Evolutionary conservation across 305 asterid species (phyloP).

Genomic region (Solanum hybrid): DNA sequence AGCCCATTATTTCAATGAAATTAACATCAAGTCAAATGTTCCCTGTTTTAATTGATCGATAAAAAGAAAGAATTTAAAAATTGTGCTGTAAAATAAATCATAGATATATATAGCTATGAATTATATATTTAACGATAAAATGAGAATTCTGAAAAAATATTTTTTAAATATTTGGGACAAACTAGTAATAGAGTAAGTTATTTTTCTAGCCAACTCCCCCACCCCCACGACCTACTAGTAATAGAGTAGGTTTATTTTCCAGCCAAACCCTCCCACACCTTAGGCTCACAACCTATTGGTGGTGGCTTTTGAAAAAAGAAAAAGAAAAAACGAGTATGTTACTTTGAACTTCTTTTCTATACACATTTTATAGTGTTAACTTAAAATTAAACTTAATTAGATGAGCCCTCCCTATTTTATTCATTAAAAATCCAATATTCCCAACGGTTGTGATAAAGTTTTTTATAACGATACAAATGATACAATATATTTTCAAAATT

Average conservation of each 20-base stretch:
- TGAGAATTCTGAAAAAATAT: background rate
- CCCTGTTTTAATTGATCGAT: background rate
- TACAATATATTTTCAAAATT: background rate
- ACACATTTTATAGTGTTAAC: background rate
- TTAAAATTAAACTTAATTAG: background rate
- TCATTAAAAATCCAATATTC: background rate
- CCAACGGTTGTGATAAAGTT: background rate
- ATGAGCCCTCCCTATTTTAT: background rate
- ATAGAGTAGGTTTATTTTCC: background rate
- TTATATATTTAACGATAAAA: background rate
- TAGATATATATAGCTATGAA: no score
- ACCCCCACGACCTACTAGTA: background rate
- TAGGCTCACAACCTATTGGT: background rate
- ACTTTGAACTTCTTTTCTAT: background rate
- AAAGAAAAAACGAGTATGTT: background rate
- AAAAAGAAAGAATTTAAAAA: background rate
- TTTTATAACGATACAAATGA: background rate
- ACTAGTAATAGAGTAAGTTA: background rate
- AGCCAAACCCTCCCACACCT: background rate
- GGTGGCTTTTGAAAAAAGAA: background rate
- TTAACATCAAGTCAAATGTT: background rate
- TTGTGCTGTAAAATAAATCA: background rate
- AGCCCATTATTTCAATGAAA: background rate
- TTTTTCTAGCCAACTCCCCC: background rate
- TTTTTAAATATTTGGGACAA: background rate